These are phyloP conservation scores for Straminergon stramineum DNA, from an alignment of 225 moss, liverwort and hornwort species.

Conservation along the genomic window DNA sequence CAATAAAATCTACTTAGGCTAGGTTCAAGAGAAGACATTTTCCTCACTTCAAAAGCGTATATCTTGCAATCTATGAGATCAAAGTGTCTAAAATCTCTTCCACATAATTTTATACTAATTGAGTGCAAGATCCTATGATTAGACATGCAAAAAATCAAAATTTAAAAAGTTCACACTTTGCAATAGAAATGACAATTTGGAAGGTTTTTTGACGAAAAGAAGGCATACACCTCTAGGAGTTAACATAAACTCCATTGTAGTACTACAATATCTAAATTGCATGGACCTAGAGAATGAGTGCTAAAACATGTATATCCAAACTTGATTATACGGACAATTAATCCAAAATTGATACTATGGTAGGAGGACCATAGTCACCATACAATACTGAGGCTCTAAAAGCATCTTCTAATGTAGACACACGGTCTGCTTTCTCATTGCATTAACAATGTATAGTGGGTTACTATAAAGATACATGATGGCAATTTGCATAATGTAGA, in stretches of 20 bases:
- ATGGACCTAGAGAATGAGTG: background rate
- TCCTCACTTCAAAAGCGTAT: accelerated
- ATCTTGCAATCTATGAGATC: background rate
- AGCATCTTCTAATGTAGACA: accelerated
- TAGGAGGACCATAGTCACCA: too few species aligned
- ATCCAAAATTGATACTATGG: background rate
- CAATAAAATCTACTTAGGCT: background rate
- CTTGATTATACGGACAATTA: too few species aligned
- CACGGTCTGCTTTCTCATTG: background rate
- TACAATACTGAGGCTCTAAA: too few species aligned
- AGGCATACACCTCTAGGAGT: accelerated
- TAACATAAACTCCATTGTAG: background rate
- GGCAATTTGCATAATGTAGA: too few species aligned
- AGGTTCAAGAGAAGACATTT: background rate
- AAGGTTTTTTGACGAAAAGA: background rate
- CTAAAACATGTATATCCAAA: background rate
- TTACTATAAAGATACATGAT: too few species aligned
- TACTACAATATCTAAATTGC: background rate
- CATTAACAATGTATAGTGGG: background rate
- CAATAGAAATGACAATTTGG: background rate
- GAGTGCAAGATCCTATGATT: background rate
- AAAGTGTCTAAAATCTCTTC: background rate
- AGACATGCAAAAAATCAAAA: background rate
- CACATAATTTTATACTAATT: background rate
- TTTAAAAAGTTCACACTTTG: background rate